Evolutionary conservation across 2,329 filamentous ascomycete genomes (phyloP), one percentile per base, ranked within the genome.

Genomic region (Arthrobotrys conoides): DNA sequence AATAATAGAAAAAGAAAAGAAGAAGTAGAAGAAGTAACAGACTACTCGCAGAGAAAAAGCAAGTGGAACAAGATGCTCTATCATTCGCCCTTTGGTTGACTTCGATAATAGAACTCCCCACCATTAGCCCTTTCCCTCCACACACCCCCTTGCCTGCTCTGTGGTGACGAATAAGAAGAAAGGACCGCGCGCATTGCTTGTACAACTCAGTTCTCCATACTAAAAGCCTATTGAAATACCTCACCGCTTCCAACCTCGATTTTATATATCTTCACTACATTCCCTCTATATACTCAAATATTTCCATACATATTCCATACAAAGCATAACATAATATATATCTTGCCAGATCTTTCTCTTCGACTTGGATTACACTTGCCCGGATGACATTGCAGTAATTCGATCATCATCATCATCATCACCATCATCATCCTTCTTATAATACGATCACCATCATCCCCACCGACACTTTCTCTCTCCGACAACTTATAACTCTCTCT

Each of bases 391-490:
- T 63, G 71, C 55, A 75, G 63, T 75, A 69, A 63, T 75, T 75
- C 49, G 57, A 59, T 49, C 14, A 66, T 44, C 44, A 6, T 53
- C 59, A n/a, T n/a, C n/a, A n/a, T n/a, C n/a, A n/a, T n/a, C n/a
- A n/a, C n/a, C n/a, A n/a, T n/a, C n/a, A n/a, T n/a, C n/a, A n/a
- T n/a, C n/a, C n/a, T n/a, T 30, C 64, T 16, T 41, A 71, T 41
- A 67, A 41, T 33, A 36, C 33, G 9, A 6, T 6, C 27, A 30
- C 3, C 3, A 10, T 30, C 24, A n/a, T 36, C 18, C 36, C 30
- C 30, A 67, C 22, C 57, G 36, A 65, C 48, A 65, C 46, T 57
- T 30, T 30, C 27, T 33, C 30, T 88, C 16, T 64, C 33, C 67
- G 30, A 63, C 55, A 53, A 33, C 59, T 36, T n/a, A n/a, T n/a